Conservation (phyloP, 2,329 filamentous ascomycete genomes). For the Penicillium sumatraense region DNA sequence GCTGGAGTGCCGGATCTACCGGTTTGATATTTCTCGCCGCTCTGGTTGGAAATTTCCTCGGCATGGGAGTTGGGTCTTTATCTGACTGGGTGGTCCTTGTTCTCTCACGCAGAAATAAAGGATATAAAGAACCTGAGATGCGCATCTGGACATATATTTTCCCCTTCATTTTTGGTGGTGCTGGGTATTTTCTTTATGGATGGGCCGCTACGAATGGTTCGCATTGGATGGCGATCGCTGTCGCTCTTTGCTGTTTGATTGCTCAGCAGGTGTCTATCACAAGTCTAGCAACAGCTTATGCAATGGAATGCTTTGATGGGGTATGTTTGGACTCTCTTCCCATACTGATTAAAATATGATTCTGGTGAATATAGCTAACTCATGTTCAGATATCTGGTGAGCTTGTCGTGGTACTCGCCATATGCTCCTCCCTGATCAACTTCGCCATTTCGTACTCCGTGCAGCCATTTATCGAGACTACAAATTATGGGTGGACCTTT, state of each 20-base stretch:
- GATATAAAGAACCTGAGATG: slow-evolving; percentile 45
- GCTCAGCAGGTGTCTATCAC: slow-evolving; percentile 47
- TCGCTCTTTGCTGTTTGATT: slow-evolving; percentile 45
- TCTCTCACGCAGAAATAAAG: slow-evolving; percentile 40
- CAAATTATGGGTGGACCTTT: slow-evolving; percentile 38
- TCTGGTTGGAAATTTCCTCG: slow-evolving; percentile 38
- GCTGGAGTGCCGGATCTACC: slow-evolving; percentile 39
- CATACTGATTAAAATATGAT: background rate
- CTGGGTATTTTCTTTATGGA: slow-evolving; percentile 46
- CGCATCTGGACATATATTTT: slow-evolving; percentile 42
- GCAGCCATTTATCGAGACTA: slow-evolving; percentile 45
- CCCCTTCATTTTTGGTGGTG: slow-evolving; percentile 35
- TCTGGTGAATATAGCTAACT: background rate
- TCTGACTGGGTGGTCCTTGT: slow-evolving; percentile 37
- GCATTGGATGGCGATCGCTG: slow-evolving; percentile 42
- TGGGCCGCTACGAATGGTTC: slow-evolving; percentile 41
- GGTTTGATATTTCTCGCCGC: slow-evolving; percentile 40
- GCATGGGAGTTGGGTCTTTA: slow-evolving; percentile 45
- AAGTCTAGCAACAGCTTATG: slow-evolving; percentile 46
- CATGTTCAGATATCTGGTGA: slow-evolving; percentile 40
- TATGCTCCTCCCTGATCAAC: slow-evolving; percentile 39
- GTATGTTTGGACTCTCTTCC: slow-evolving; percentile 17
- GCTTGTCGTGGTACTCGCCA: slow-evolving; percentile 43
- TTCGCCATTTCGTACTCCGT: slow-evolving; percentile 47
- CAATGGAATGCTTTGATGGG: slow-evolving; percentile 47